Conservation (phyloP, 2,329 filamentous ascomycete genomes). For the Hymenoscyphus albidus region DNA sequence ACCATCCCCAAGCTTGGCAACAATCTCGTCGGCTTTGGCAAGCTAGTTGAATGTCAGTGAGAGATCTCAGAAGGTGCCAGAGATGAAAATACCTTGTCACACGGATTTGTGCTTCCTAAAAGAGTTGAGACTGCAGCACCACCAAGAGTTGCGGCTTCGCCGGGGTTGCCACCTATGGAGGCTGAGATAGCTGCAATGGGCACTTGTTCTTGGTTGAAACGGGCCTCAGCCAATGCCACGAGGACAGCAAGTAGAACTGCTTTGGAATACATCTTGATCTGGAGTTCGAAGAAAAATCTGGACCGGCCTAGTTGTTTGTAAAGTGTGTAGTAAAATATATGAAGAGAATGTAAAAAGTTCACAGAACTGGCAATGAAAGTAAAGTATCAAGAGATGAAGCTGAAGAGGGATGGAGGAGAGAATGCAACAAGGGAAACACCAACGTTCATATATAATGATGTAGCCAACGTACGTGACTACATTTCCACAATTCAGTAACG, state of each 20-base stretch:
- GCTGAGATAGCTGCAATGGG: slow-evolving; percentile 51
- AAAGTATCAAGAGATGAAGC: slow-evolving; percentile 4
- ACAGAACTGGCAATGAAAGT: slow-evolving; percentile 10
- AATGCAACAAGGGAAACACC: neutral
- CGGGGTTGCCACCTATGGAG: slow-evolving; percentile 52
- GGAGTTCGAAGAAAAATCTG: slow-evolving; percentile 5
- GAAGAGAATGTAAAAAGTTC: slow-evolving; percentile 12
- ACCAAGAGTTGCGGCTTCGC: slow-evolving; percentile 60
- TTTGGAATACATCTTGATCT: slow-evolving; percentile 9
- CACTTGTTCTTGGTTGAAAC: slow-evolving; percentile 61
- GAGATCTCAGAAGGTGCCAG: neutral
- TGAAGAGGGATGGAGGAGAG: slow-evolving; percentile 1
- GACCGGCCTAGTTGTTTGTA: slow-evolving; percentile 6
- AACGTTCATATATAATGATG: neutral
- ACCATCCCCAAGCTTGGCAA: slow-evolving; percentile 54
- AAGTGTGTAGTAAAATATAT: slow-evolving; percentile 1
- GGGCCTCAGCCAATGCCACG: slow-evolving; percentile 30
- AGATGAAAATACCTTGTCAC: slow-evolving; percentile 49
- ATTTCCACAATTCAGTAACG: neutral
- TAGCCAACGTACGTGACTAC: neutral
- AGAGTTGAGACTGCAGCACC: slow-evolving; percentile 59
- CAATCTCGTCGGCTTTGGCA: slow-evolving; percentile 59
- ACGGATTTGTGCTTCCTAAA: slow-evolving; percentile 61
- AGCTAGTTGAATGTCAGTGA: slow-evolving; percentile 42
- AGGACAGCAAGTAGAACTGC: slow-evolving; percentile 8